Percentiles rank a stretch among this genome's conserved stretches.
phyloP scores from a whole-genome alignment of 2,329 filamentous ascomycete genomes.

The Ophiostoma pallidulum region DNA sequence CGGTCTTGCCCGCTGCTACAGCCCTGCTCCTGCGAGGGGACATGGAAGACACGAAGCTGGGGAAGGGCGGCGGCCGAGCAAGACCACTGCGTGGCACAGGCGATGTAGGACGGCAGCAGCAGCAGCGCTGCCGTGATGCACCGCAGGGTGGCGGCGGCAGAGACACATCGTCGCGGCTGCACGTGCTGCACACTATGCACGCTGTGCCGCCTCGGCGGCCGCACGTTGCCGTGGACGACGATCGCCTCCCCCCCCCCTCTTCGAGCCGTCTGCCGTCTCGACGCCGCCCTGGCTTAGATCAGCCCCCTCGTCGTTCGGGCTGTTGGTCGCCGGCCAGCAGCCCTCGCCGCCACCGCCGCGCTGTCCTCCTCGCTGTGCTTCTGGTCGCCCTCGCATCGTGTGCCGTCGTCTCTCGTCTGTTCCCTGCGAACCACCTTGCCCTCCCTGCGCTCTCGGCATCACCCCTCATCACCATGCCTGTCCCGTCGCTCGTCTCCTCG shows the following conservation, averaged over 20 bases:
- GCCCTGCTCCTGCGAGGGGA: too few relatives aligned
- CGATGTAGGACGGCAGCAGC: constrained; percentile 4
- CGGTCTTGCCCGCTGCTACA: too few relatives aligned
- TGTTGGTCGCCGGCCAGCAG: too few relatives aligned
- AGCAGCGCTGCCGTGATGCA: not conserved
- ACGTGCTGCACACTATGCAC: not conserved
- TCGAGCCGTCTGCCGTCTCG: not conserved
- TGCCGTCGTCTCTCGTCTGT: too few relatives aligned
- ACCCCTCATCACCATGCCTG: not conserved
- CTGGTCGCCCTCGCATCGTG: not conserved
- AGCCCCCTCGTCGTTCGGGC: too few relatives aligned
- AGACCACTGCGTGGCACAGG: not conserved
- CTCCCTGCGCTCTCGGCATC: not conserved
- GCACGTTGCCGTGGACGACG: not conserved
- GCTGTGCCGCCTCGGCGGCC: constrained; percentile 1
- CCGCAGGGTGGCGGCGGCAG: not conserved
- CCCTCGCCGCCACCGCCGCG: too few relatives aligned
- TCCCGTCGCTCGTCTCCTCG: not conserved
- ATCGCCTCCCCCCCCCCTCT: not conserved
- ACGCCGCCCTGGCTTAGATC: too few relatives aligned
- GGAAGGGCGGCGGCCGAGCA: not conserved
- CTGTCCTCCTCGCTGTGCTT: too few relatives aligned
- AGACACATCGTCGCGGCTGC: not conserved
- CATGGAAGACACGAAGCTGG: not conserved
- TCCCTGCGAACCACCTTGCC: not conserved